Percentiles rank a stretch among this genome's conserved stretches.
Evolutionary conservation across 352 stramenopile genomes (phyloP).

Genomic region (Proteromonas lacertae): DNA sequence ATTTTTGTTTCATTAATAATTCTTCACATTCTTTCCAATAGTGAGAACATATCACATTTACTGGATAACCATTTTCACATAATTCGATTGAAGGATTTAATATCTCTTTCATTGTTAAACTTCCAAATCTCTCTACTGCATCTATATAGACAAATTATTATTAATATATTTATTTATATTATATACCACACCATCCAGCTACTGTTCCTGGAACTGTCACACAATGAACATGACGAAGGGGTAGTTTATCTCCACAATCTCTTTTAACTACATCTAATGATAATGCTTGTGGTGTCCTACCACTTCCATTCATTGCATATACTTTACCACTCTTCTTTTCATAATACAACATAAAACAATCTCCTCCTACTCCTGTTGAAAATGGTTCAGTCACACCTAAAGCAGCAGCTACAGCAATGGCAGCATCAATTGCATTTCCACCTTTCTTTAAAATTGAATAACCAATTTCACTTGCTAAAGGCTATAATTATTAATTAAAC

Average conservation of each 20-base stretch:
- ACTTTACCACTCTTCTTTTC: conserved; percentile 37
- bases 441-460: conserved; percentile 13
- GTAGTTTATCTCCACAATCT: not conserved
- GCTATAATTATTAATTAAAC: too few relatives aligned
- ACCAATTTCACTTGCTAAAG: too few relatives aligned
- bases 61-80: conserved; percentile 50
- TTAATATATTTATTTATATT: conserved; percentile 33
- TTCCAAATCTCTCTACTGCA: conserved; percentile 27
- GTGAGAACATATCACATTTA: conserved; percentile 25
- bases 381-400: conserved; percentile 23
- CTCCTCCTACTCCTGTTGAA: conserved; percentile 12
- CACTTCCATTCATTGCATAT: conserved; percentile 53
- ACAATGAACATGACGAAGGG: conserved; percentile 3
- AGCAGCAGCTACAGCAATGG: conserved; percentile 24
- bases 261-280: conserved; percentile 21
- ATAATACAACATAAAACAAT: conserved; percentile 22
- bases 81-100: conserved; percentile 44
- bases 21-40: conserved; percentile 12
- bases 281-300: conserved; percentile 29
- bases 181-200: conserved; percentile 48
- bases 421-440: conserved; percentile 61
- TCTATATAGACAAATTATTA: conserved; percentile 27
- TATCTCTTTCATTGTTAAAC: conserved; percentile 21
- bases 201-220: conserved; percentile 58
- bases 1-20: not conserved